Conservation (phyloP, 176 grass and related monocot species). For the Avena insularis region DNA sequence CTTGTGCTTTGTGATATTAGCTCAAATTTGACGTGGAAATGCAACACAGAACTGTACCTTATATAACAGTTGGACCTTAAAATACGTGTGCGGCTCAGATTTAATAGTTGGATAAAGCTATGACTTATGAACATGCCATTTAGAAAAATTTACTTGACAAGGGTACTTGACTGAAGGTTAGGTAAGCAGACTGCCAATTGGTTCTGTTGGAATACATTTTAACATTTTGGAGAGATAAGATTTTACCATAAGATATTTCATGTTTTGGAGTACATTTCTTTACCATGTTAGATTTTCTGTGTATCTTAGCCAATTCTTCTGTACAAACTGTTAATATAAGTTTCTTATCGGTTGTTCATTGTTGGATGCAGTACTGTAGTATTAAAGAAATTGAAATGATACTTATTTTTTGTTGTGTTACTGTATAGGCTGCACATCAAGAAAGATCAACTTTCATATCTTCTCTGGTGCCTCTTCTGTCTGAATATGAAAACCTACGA, state of each 20-base stretch:
- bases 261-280: background rate
- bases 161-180: background rate
- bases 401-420: slow-evolving; percentile 39
- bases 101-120: background rate
- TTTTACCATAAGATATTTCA: slow-evolving; percentile 6
- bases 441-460: slow-evolving; percentile 91
- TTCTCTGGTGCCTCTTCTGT: slow-evolving; percentile 85
- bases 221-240: background rate
- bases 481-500: slow-evolving; percentile 75
- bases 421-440: slow-evolving; percentile 82
- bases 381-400: slow-evolving; percentile 13
- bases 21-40: background rate
- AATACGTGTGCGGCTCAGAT: background rate
- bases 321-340: background rate
- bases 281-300: background rate
- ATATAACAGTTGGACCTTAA: slow-evolving; percentile 1
- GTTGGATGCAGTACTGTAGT: slow-evolving; percentile 14
- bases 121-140: slow-evolving; percentile 5
- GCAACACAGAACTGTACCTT: background rate
- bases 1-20: slow-evolving; percentile 8
- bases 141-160: slow-evolving; percentile 25
- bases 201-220: slow-evolving; percentile 21
- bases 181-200: slow-evolving; percentile 12
- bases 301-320: background rate
- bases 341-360: slow-evolving; percentile 25